Percentiles rank a stretch among this genome's conserved stretches.
Evolutionary conservation across 83 land plant genomes (phyloP).

Genomic region (Diphasiastrum complanatum): DNA sequence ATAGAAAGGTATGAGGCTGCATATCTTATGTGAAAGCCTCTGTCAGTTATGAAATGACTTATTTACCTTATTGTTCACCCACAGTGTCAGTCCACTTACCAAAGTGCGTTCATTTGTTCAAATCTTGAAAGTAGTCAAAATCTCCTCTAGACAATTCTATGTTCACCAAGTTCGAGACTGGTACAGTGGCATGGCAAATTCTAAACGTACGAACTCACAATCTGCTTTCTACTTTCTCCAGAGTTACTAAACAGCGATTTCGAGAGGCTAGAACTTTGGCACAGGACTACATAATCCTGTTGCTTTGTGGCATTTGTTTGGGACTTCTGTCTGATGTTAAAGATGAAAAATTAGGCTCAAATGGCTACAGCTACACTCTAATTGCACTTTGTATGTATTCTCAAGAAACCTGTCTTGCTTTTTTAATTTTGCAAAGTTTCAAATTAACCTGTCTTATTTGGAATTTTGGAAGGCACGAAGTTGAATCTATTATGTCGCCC

Average conservation of each 20-base stretch:
- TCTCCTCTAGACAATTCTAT: no score
- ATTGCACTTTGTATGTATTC: conserved; percentile 84
- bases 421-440: no score
- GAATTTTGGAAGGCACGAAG: no score
- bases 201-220: not conserved
- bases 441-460: no score
- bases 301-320: conserved; percentile 85
- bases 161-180: not conserved
- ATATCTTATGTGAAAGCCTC: not conserved
- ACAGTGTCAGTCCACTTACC: not conserved
- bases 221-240: conserved; percentile 21
- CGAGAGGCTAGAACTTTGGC: conserved; percentile 73
- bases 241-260: conserved; percentile 84
- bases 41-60: not conserved
- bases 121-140: no score
- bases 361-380: conserved; percentile 72
- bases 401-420: not conserved
- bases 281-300: conserved; percentile 78
- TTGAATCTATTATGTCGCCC: no score
- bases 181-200: not conserved
- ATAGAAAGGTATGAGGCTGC: conserved; percentile 10
- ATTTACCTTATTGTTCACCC: not conserved
- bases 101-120: not conserved
- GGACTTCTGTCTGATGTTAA: conserved; percentile 67
- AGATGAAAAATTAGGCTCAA: conserved; percentile 66